Evolutionary conservation across 2,329 filamentous ascomycete species (phyloP).

Genomic region (Monosporascus sp.): DNA sequence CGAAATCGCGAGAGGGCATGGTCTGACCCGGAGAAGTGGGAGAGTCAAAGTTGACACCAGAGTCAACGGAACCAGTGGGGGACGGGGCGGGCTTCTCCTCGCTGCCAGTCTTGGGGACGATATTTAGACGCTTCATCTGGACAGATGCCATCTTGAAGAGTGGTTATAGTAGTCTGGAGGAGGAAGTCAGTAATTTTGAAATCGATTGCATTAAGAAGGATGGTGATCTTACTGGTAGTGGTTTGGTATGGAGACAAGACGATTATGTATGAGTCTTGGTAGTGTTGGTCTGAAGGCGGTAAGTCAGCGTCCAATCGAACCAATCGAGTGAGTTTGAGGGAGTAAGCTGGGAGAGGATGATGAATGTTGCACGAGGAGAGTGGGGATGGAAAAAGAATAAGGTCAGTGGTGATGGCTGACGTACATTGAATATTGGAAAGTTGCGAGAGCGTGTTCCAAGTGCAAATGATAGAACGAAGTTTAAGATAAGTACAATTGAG

Average conservation of each 20-base stretch:
- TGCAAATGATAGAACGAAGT: too few relatives aligned
- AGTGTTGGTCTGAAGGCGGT: not conserved
- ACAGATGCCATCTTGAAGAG: not conserved
- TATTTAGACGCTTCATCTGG: not conserved
- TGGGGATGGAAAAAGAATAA: not conserved
- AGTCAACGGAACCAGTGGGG: not conserved
- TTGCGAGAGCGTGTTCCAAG: not conserved
- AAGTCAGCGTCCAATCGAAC: not conserved
- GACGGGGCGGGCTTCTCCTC: not conserved
- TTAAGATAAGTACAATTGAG: too few relatives aligned
- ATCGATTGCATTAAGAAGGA: not conserved
- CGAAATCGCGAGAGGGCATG: not conserved
- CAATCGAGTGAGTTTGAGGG: not conserved
- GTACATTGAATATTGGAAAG: not conserved
- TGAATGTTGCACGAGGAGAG: not conserved
- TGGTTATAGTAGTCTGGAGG: not conserved
- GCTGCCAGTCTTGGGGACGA: not conserved
- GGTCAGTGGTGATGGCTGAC: not conserved
- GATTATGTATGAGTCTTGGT: not conserved
- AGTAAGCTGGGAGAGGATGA: not conserved
- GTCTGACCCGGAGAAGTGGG: not conserved
- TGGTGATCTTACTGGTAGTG: not conserved
- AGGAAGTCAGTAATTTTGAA: not conserved
- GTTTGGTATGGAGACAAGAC: not conserved
- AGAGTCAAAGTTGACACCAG: not conserved